Percentiles rank a stretch among this genome's conserved stretches.
phyloP scores from a whole-genome alignment of 1,284 basidiomycete species.

The Ganoderma meredithae region DNA sequence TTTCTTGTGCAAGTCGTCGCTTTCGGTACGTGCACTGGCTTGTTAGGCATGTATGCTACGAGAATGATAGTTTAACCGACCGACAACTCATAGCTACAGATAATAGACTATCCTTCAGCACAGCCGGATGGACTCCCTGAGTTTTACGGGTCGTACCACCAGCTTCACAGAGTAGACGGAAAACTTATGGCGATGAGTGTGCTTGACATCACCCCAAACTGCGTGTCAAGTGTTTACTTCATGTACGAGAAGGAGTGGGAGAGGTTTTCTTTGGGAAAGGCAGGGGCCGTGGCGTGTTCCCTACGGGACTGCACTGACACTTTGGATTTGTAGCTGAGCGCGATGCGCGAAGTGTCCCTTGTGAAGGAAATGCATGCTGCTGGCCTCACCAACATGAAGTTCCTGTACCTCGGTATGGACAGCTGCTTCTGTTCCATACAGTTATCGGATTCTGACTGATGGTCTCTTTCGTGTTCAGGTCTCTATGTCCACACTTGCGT shows the following conservation, averaged over 20 bases:
- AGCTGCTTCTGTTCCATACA: background rate
- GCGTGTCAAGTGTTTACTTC: conserved; percentile 96
- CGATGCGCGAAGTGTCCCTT: conserved; percentile 80
- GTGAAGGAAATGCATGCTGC: conserved; percentile 76
- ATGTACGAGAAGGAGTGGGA: conserved; percentile 89
- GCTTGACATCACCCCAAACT: conserved; percentile 89
- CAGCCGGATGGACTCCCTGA: conserved; percentile 66
- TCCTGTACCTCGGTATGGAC: conserved; percentile 84
- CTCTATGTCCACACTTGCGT: conserved; percentile 92
- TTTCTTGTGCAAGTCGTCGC: conserved; percentile 58
- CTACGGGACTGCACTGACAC: background rate
- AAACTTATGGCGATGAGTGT: conserved; percentile 88
- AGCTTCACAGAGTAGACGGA: conserved; percentile 85
- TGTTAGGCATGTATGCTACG: background rate
- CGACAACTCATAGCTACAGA: conserved; percentile 43
- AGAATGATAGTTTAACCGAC: background rate
- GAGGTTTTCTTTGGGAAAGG: conserved; percentile 85
- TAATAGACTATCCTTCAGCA: conserved; percentile 62
- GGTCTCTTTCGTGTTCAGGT: conserved; percentile 53
- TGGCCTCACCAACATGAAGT: conserved; percentile 68
- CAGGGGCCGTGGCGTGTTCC: conserved; percentile 36
- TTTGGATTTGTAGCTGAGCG: conserved; percentile 67
- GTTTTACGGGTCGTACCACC: conserved; percentile 88
- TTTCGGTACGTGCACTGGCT: background rate
- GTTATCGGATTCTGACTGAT: background rate